A percentile compares a stretch with the other conserved stretches of the same genome.
Evolutionary conservation across 1,284 basidiomycete species (phyloP).

Genomic region (Taiwanofungus camphoratus): DNA sequence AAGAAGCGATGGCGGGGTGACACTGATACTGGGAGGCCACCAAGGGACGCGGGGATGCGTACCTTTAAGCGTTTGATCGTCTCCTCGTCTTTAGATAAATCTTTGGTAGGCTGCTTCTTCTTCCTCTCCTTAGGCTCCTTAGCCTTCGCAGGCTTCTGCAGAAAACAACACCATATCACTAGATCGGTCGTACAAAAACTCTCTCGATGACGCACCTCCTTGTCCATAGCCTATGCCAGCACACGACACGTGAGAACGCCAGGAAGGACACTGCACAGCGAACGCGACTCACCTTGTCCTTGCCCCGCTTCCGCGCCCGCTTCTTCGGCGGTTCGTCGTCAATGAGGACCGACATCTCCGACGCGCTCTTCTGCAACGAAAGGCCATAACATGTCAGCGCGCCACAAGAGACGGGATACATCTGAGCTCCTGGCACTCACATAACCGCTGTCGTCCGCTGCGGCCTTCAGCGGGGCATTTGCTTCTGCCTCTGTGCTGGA

Average conservation of each 20-base stretch:
- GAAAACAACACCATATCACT: too few relatives aligned
- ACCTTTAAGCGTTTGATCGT: conserved; percentile 34
- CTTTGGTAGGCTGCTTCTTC: conserved; percentile 20
- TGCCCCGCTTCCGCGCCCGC: conserved; percentile 25
- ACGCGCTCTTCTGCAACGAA: conserved; percentile 41
- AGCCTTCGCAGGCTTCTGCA: background rate
- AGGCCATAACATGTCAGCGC: too few relatives aligned
- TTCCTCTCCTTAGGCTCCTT: conserved; percentile 20
- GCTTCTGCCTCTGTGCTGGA: too few relatives aligned
- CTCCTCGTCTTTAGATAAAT: conserved; percentile 30
- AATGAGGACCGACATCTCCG: conserved; percentile 54
- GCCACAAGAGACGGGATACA: background rate
- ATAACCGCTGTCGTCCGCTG: conserved; percentile 8
- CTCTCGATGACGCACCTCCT: too few relatives aligned
- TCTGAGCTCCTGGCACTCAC: conserved; percentile 1
- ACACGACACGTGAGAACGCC: background rate
- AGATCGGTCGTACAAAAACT: too few relatives aligned
- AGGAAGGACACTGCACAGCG: background rate
- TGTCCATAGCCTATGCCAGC: too few relatives aligned
- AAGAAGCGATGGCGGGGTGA: too few relatives aligned
- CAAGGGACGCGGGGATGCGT: background rate
- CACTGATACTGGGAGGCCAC: too few relatives aligned
- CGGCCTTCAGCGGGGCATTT: background rate
- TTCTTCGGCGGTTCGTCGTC: conserved; percentile 53
- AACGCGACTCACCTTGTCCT: conserved; percentile 4